Conservation (phyloP, 164 flowering plant species). For the Piper longum region DNA sequence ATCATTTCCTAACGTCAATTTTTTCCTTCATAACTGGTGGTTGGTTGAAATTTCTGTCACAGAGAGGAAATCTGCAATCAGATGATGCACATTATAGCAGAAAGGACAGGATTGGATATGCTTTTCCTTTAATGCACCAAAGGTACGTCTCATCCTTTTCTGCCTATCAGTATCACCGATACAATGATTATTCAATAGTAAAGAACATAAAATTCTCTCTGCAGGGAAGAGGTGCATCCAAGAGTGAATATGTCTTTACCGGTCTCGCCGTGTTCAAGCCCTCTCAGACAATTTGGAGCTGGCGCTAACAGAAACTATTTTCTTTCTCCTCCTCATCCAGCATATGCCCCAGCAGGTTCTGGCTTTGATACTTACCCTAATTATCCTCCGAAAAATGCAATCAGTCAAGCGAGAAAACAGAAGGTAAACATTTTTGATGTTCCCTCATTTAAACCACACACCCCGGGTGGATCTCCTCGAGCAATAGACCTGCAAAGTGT, state of each 20-base stretch:
- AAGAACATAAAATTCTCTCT: not conserved
- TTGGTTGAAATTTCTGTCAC: slow-evolving; percentile 25
- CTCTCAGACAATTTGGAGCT: slow-evolving; percentile 25
- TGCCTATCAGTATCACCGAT: no score
- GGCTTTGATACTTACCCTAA: slow-evolving; percentile 3
- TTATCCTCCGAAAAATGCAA: not conserved
- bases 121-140: slow-evolving; percentile 24
- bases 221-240: slow-evolving; percentile 10
- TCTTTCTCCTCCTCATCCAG: slow-evolving; percentile 64
- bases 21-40: not conserved
- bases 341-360: slow-evolving; percentile 14
- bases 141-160: slow-evolving; percentile 23
- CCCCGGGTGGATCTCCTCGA: slow-evolving; percentile 14
- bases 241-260: slow-evolving; percentile 21
- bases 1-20: not conserved
- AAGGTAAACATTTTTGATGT: slow-evolving; percentile 4
- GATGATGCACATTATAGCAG: slow-evolving; percentile 26
- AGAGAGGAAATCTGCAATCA: slow-evolving; percentile 12
- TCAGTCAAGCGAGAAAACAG: slow-evolving; percentile 3
- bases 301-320: slow-evolving; percentile 33
- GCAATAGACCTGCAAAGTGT: slow-evolving; percentile 2
- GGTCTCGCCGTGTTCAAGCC: slow-evolving; percentile 24
- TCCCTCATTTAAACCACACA: slow-evolving; percentile 4
- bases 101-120: slow-evolving; percentile 11
- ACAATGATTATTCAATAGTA: not conserved